Base-by-base conservation (phyloP, 805 yeast genomes). In the Candida sphagnicola region DNA sequence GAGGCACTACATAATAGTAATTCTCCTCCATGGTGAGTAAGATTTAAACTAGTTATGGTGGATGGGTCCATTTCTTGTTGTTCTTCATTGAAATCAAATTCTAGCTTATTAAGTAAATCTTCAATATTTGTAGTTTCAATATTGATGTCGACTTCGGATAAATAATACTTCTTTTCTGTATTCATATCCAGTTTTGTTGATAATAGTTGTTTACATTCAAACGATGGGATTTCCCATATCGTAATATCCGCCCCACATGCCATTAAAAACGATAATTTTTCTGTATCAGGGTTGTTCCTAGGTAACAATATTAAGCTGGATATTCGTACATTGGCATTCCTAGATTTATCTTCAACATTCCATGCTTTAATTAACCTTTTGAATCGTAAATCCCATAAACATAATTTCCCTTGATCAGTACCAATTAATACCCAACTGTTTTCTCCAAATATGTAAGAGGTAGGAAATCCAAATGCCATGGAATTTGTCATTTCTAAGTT, bases 371-470 rank as follows among this genome's bases (percentile, higher is more conserved):
- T 62, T 30, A 74, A 62, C 0, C 83, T 42, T 25, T 70, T 70
- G 55, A 88, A 86, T 38, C 95, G 65, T 25, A 85, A 47, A 56
- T 89, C 96, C 95, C 96, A 89, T 12, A 91, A 59, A 45, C 79
- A 80, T 21, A 93, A 54, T 1, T 82, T 63, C 1, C 97, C 97
- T 28, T 73, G 74, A 0, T 75, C 63, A 0, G 96, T 86, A 0
- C 96, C 97, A 2, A 83, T 54, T 6, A 86, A 56, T 1, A 86
- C 54, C 87, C 96, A 87, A 4, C 74, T 62, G 12, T 68, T 61
- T 0, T 62, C 57, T 38, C 82, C 84, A 16, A 84, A 59, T 1
- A 77, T 69, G 50, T 88, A 76, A 13, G 82, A 61, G 0, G 80
- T 73, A 0, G 82, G 74, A 2, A 76, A 61, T 0, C 98, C 99